Percentiles rank a stretch among this genome's conserved stretches.
Conservation (phyloP, 2,329 filamentous ascomycete species). For the Aspergillus sojae region DNA sequence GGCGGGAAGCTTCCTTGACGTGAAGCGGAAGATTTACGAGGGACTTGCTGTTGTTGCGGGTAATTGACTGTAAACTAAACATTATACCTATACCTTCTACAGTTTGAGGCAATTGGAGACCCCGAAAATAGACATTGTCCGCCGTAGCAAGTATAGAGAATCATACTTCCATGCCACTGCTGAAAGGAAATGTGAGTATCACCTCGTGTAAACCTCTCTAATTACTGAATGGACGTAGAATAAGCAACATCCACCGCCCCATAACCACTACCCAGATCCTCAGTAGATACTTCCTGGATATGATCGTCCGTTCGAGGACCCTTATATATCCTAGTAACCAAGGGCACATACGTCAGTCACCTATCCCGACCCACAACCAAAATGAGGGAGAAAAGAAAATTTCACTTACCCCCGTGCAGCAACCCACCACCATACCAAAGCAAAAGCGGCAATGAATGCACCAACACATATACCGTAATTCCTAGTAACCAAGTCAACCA, state of each 20-base stretch:
- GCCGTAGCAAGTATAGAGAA: no score
- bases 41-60: conserved; percentile 88
- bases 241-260: conserved; percentile 18
- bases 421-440: conserved; percentile 53
- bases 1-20: conserved; percentile 77
- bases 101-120: neutral
- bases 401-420: conserved; percentile 41
- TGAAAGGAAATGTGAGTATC: neutral
- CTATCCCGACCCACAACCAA: neutral
- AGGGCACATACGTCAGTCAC: conserved; percentile 15
- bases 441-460: conserved; percentile 52
- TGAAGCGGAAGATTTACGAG: conserved; percentile 90
- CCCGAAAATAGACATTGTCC: neutral
- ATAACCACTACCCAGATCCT: conserved; percentile 29
- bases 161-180: neutral
- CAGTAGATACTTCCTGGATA: conserved; percentile 36
- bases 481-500: conserved; percentile 28
- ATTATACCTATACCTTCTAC: neutral
- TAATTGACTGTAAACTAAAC: conserved; percentile 45
- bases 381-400: conserved; percentile 20
- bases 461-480: conserved; percentile 54
- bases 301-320: conserved; percentile 62
- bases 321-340: conserved; percentile 54
- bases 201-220: neutral
- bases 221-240: neutral